Evolutionary conservation across 2,329 filamentous ascomycete species (phyloP).

Genomic region (Ophiocordyceps australis): DNA sequence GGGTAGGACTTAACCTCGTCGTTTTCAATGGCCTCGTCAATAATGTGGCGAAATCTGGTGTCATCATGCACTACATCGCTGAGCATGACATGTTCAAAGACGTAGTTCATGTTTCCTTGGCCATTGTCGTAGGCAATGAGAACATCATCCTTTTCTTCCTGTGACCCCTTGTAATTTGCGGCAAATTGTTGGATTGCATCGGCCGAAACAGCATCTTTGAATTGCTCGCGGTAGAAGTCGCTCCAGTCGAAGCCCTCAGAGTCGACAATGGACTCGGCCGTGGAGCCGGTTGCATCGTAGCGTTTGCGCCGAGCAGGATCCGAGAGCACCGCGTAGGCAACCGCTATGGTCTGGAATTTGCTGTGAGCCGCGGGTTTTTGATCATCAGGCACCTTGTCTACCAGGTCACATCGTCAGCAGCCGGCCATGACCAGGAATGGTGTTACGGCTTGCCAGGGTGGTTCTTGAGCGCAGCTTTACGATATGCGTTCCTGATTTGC

Average conservation of each 20-base stretch:
- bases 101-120: constrained; percentile 55
- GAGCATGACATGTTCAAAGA: constrained; percentile 78
- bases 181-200: constrained; percentile 63
- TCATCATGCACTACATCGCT: constrained; percentile 75
- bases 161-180: constrained; percentile 63
- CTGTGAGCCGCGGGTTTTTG: constrained; percentile 56
- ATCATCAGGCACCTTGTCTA: constrained; percentile 58
- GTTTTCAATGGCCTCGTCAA: constrained; percentile 59
- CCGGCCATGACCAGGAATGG: no score
- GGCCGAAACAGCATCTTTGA: constrained; percentile 53
- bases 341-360: constrained; percentile 78
- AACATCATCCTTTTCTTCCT: constrained; percentile 68
- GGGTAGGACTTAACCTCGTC: constrained; percentile 48
- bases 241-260: constrained; percentile 76
- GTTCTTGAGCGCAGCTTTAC: constrained; percentile 71
- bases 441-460: constrained; percentile 74
- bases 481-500: constrained; percentile 80
- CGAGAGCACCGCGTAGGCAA: constrained; percentile 86
- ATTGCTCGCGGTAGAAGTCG: constrained; percentile 77
- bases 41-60: constrained; percentile 61
- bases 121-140: constrained; percentile 55
- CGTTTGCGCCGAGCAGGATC: constrained; percentile 63
- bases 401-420: constrained; percentile 4
- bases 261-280: constrained; percentile 62
- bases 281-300: constrained; percentile 83